phyloP scores from a whole-genome alignment of 371 early-diverging fungal species.

The Mortierella sp. region DNA sequence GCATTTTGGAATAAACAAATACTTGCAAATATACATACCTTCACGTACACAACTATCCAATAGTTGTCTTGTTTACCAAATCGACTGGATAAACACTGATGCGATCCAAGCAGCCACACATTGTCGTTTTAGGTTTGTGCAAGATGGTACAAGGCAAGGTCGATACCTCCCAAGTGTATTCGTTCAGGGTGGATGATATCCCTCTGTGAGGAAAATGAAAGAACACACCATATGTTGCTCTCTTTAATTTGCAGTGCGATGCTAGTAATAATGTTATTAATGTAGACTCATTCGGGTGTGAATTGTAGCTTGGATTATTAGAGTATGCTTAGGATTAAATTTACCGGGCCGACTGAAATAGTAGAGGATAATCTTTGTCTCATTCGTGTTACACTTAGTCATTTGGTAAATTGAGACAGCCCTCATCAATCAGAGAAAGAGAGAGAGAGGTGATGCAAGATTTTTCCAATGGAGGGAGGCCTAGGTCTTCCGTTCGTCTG shows the following conservation, averaged over 20 bases:
- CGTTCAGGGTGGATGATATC: neutral
- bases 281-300: neutral
- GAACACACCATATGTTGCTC: slow-evolving; percentile 1
- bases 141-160: neutral
- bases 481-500: slow-evolving; percentile 1
- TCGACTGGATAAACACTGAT: neutral
- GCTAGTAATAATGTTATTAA: neutral
- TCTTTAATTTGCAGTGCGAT: neutral
- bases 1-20: neutral
- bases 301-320: neutral
- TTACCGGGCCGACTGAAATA: neutral
- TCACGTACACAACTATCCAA: neutral
- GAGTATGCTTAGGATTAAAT: neutral
- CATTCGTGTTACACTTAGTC: neutral
- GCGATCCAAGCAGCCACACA: slow-evolving; percentile 7
- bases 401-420: neutral
- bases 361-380: neutral
- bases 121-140: slow-evolving; percentile 1
- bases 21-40: neutral
- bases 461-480: neutral
- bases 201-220: neutral
- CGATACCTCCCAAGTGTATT: neutral
- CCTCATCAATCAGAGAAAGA: neutral
- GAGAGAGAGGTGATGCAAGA: neutral
- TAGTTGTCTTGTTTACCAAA: neutral